These are phyloP conservation scores for Chionographis japonica DNA, from an alignment of 106 monocot genomes.

Conservation along the genomic window DNA sequence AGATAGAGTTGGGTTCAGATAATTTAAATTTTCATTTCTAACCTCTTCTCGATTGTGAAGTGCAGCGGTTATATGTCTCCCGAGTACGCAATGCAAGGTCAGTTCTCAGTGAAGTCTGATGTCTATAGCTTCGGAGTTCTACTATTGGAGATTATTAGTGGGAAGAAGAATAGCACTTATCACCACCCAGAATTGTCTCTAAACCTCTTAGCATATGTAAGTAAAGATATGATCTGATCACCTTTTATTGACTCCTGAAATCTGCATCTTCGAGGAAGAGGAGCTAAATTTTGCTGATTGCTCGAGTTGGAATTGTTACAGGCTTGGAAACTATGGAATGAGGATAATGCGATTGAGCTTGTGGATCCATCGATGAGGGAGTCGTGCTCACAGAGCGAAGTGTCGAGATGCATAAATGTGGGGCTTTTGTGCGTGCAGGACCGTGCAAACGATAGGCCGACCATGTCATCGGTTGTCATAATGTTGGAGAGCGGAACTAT, in stretches of 20 bases:
- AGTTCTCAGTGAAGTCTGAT: conserved; percentile 45
- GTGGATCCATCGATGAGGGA: conserved; percentile 20
- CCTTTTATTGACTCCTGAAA: too few relatives aligned
- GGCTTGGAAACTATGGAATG: conserved; percentile 33
- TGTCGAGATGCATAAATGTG: conserved; percentile 27
- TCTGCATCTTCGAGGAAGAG: too few relatives aligned
- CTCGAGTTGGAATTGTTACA: not conserved
- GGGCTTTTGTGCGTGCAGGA: conserved; percentile 47
- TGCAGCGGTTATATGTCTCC: conserved; percentile 49
- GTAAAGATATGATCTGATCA: not conserved
- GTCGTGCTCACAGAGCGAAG: conserved; percentile 11
- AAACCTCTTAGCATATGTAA: conserved; percentile 31
- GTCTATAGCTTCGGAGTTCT: conserved; percentile 49
- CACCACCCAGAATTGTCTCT: conserved; percentile 22
- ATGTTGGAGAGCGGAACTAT: conserved; percentile 32
- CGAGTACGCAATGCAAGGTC: conserved; percentile 48
- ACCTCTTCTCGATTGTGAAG: not conserved
- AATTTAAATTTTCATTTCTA: too few relatives aligned
- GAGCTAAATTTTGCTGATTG: not conserved
- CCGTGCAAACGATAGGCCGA: conserved; percentile 31
- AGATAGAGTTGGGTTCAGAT: too few relatives aligned
- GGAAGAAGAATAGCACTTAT: conserved; percentile 26
- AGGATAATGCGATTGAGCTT: conserved; percentile 24
- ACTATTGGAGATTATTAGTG: conserved; percentile 41
- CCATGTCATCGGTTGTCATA: conserved; percentile 24